Percentiles rank a stretch among this genome's conserved stretches.
These are phyloP conservation scores for Yamadazyma dushanensis DNA, from an alignment of 1,139 yeast genomes.

Conservation along the genomic window DNA sequence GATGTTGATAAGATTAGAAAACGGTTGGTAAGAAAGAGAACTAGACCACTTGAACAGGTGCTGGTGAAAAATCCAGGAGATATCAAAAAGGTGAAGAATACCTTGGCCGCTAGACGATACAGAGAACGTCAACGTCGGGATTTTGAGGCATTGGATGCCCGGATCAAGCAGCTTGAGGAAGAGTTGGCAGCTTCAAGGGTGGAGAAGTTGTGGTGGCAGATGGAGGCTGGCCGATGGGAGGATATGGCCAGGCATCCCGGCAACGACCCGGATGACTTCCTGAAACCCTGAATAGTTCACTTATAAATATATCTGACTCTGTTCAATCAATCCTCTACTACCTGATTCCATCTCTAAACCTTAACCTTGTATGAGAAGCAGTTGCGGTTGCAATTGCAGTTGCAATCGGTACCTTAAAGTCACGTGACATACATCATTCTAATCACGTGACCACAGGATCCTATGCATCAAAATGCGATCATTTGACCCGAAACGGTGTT, in stretches of 20 bases:
- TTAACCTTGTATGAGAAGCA: too few species aligned
- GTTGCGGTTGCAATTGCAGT: not conserved
- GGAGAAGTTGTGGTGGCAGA: constrained; percentile 22
- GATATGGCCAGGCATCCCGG: constrained; percentile 3
- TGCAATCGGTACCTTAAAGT: too few species aligned
- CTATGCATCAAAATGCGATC: too few species aligned
- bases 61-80: constrained; percentile 4
- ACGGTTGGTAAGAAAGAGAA: constrained; percentile 11
- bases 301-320: too few species aligned
- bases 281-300: too few species aligned
- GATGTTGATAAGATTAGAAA: constrained; percentile 10
- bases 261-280: too few species aligned
- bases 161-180: constrained; percentile 18
- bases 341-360: too few species aligned
- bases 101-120: constrained; percentile 23
- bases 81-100: constrained; percentile 17
- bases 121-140: constrained; percentile 20
- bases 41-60: constrained; percentile 1
- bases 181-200: constrained; percentile 14
- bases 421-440: too few species aligned
- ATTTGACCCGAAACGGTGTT: too few species aligned
- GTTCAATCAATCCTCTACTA: too few species aligned
- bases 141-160: constrained; percentile 20
- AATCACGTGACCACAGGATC: too few species aligned
- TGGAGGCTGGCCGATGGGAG: constrained; percentile 16